phyloP scores from a whole-genome alignment of 495 filamentous ascomycete genomes.

The Hamigera avellanea region DNA sequence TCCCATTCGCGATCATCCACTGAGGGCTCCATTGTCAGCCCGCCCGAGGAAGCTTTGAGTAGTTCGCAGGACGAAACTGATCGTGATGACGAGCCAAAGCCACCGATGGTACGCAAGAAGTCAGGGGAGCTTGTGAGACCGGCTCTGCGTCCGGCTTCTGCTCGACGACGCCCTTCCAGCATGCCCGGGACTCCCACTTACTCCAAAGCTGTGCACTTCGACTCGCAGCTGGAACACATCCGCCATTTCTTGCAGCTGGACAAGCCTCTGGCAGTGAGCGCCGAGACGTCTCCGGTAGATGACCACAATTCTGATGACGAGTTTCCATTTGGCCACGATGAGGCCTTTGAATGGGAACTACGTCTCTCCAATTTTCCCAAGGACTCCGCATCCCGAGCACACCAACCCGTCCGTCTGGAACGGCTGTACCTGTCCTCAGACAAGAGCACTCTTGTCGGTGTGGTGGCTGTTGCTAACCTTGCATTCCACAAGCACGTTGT shows the following conservation, averaged over 20 bases:
- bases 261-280: conserved; percentile 85
- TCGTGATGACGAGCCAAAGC: conserved; percentile 53
- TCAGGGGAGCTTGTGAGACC: conserved; percentile 94
- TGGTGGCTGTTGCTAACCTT: conserved; percentile 74
- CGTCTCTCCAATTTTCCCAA: conserved; percentile 70
- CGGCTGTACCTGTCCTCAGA: conserved; percentile 76
- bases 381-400: conserved; percentile 49
- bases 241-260: conserved; percentile 91
- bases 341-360: conserved; percentile 77
- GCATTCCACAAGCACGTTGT: conserved; percentile 82
- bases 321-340: conserved; percentile 66
- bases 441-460: conserved; percentile 73
- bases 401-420: conserved; percentile 64
- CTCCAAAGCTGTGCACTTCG: conserved; percentile 91
- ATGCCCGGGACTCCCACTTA: conserved; percentile 97
- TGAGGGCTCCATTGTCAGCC: conserved; percentile 50
- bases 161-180: conserved; percentile 71
- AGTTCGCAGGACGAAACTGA: conserved; percentile 57
- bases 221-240: conserved; percentile 87
- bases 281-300: conserved; percentile 87
- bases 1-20: conserved; percentile 78
- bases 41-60: conserved; percentile 42
- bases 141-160: conserved; percentile 64
- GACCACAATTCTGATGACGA: conserved; percentile 70
- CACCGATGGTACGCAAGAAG: conserved; percentile 91